Conservation (phyloP, 140 eudicot genomes). For the Oenanthe javanica region DNA sequence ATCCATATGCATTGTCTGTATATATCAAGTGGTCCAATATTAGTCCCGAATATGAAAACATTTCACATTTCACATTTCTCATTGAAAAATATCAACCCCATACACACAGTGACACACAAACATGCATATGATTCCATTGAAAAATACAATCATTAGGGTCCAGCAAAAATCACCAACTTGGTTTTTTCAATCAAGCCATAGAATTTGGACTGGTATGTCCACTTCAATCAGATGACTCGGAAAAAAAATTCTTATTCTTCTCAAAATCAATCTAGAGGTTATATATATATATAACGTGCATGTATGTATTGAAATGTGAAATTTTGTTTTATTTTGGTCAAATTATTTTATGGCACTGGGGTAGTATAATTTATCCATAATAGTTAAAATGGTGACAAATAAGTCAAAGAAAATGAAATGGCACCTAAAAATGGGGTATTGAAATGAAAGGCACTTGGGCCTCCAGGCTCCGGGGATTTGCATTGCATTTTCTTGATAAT, state of each 20-base stretch:
- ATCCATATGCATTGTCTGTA: conserved; percentile 3
- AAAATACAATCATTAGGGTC: background rate
- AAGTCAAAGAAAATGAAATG: conserved; percentile 7
- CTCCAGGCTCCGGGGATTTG: background rate
- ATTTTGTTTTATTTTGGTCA: too few species aligned
- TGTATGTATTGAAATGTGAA: background rate
- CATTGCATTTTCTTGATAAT: background rate
- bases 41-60: background rate
- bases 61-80: background rate
- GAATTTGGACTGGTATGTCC: background rate
- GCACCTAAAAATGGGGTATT: background rate
- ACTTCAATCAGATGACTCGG: background rate
- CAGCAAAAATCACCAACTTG: conserved; percentile 1
- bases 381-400: background rate
- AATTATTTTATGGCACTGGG: too few species aligned
- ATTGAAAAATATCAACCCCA: background rate
- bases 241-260: background rate
- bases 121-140: background rate
- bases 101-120: background rate
- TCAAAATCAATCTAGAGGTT: background rate
- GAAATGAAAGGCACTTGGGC: background rate
- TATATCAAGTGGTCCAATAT: background rate
- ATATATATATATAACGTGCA: background rate
- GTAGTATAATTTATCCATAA: too few species aligned
- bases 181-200: background rate